These are phyloP conservation scores for Fusarium keratoplasticum DNA, from an alignment of 2,329 filamentous ascomycete genomes.

Conservation along the genomic window DNA sequence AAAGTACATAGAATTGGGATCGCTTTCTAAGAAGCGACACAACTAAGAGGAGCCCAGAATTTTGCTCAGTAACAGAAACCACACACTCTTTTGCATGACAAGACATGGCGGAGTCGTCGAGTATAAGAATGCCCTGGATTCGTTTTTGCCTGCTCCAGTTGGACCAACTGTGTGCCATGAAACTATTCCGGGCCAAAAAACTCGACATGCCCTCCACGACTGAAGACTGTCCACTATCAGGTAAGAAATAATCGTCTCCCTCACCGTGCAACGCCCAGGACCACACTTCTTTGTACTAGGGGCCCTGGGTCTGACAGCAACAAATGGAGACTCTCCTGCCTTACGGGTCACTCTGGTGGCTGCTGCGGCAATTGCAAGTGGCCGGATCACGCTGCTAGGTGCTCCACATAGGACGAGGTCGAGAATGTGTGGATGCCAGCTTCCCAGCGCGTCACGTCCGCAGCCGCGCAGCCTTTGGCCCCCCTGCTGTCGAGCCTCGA, in stretches of 20 bases:
- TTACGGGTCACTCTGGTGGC: too few species aligned
- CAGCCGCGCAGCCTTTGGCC: neutral
- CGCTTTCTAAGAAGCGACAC: neutral
- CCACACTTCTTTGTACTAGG: too few species aligned
- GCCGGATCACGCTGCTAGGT: neutral
- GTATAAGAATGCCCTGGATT: too few species aligned
- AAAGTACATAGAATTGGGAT: neutral
- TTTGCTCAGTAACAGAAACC: neutral
- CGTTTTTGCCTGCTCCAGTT: neutral
- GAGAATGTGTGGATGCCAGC: neutral
- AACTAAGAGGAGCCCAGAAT: neutral
- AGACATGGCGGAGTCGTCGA: too few species aligned
- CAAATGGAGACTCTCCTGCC: too few species aligned
- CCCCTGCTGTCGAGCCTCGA: neutral
- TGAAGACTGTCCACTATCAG: neutral
- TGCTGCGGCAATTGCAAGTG: too few species aligned
- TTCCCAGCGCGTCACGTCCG: neutral
- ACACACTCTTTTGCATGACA: neutral
- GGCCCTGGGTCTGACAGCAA: too few species aligned
- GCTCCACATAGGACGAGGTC: neutral
- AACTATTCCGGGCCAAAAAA: neutral
- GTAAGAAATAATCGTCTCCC: too few species aligned
- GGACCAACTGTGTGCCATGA: neutral
- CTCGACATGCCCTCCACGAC: neutral
- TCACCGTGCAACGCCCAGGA: too few species aligned